Conservation (phyloP, 352 stramenopile species). For the Phytophthora chlamydospora region DNA sequence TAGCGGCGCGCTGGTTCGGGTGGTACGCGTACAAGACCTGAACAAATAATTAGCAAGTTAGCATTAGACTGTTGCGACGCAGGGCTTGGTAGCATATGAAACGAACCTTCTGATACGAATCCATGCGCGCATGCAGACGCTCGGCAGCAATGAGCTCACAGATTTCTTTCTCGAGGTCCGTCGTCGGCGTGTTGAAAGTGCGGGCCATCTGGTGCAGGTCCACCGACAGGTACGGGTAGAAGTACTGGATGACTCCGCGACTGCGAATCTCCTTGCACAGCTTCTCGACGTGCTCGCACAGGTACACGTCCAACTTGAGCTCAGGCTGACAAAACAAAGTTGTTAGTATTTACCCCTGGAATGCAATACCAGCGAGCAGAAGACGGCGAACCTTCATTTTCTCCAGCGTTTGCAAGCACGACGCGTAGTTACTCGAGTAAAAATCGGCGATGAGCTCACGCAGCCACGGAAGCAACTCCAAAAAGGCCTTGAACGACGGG, state of each 20-base stretch:
- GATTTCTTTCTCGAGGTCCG: constrained; percentile 78
- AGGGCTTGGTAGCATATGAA: not conserved
- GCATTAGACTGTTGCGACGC: not conserved
- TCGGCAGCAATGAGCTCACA: constrained; percentile 75
- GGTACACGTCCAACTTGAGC: constrained; percentile 81
- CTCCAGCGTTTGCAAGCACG: constrained; percentile 77
- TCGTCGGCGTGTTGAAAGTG: constrained; percentile 75
- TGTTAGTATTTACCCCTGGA: not conserved
- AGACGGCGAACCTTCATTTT: constrained; percentile 60
- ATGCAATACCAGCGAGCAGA: not conserved
- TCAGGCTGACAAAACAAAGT: constrained; percentile 48
- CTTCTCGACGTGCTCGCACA: constrained; percentile 73
- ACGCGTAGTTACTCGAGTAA: constrained; percentile 88
- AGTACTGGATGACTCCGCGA: constrained; percentile 90
- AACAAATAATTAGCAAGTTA: not conserved
- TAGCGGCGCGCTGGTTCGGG: constrained; percentile 75
- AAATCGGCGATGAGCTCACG: constrained; percentile 91
- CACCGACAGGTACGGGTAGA: constrained; percentile 88
- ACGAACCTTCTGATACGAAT: constrained; percentile 88
- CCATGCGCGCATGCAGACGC: constrained; percentile 84
- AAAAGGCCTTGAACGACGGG: constrained; percentile 86
- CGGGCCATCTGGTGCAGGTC: constrained; percentile 87
- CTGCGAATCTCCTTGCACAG: constrained; percentile 85
- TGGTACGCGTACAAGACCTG: constrained; percentile 85
- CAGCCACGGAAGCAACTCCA: constrained; percentile 87